Conservation (phyloP, 2,329 filamentous ascomycete species). For the Pseudocercospora vitis region DNA sequence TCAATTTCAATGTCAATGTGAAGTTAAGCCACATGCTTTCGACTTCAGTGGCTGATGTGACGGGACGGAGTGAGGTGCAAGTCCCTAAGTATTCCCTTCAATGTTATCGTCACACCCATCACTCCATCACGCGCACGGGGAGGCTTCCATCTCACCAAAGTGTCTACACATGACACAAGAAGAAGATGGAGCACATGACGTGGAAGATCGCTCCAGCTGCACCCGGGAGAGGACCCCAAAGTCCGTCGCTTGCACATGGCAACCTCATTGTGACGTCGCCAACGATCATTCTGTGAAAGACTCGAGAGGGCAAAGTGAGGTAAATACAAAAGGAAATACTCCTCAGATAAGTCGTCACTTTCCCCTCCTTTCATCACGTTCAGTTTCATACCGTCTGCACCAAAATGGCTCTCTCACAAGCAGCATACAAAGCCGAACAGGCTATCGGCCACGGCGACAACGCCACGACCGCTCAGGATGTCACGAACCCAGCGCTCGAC, state of each 20-base stretch:
- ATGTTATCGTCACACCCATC: neutral
- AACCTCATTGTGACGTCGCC: conserved; percentile 5
- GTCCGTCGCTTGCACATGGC: too few relatives aligned
- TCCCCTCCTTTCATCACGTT: too few relatives aligned
- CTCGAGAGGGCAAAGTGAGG: too few relatives aligned
- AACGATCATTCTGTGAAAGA: conserved; percentile 1
- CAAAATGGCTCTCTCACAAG: conserved; percentile 57
- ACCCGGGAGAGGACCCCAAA: too few relatives aligned
- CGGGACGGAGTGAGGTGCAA: neutral
- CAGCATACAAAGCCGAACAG: conserved; percentile 67
- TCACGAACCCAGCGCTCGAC: conserved; percentile 61
- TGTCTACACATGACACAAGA: neutral
- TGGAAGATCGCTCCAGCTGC: too few relatives aligned
- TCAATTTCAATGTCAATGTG: too few relatives aligned
- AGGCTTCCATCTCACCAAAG: too few relatives aligned
- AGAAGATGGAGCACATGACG: neutral
- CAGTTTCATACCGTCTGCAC: too few relatives aligned
- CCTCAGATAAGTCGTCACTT: neutral
- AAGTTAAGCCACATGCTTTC: too few relatives aligned
- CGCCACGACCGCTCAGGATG: conserved; percentile 65
- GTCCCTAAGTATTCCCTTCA: too few relatives aligned
- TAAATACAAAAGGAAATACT: neutral
- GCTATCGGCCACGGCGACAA: conserved; percentile 66
- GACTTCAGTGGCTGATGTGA: neutral
- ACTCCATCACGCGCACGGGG: neutral